Percentiles rank a stretch among this genome's conserved stretches.
Evolutionary conservation across 768 basidiomycete species (phyloP).

Genomic region (Kwoniella bestiolae): DNA sequence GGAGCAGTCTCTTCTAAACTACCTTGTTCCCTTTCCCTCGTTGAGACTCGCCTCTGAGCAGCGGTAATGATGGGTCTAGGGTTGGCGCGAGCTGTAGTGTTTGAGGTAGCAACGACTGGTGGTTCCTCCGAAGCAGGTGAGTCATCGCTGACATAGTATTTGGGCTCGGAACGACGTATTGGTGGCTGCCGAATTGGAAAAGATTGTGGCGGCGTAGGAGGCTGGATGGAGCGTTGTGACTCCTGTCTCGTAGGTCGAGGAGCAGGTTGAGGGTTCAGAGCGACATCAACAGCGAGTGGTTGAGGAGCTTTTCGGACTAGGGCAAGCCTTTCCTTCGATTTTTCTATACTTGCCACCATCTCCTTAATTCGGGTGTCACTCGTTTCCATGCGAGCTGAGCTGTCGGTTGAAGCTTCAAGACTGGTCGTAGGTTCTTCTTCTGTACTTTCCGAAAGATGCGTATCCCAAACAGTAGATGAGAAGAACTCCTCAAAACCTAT

Average conservation of each 20-base stretch:
- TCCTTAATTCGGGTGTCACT: conserved; percentile 21
- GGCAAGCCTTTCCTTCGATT: conserved; percentile 18
- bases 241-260: conserved; percentile 16
- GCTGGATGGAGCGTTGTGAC: background rate
- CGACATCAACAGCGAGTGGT: conserved; percentile 32
- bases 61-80: conserved; percentile 35
- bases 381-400: conserved; percentile 21
- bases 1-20: conserved; percentile 40
- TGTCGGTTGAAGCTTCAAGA: conserved; percentile 45
- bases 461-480: conserved; percentile 65
- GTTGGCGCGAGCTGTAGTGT: conserved; percentile 23
- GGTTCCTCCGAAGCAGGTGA: conserved; percentile 18
- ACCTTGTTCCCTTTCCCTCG: conserved; percentile 15
- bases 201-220: background rate
- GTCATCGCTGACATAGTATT: conserved; percentile 46
- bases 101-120: background rate
- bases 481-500: conserved; percentile 94
- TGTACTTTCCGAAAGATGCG: conserved; percentile 59
- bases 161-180: conserved; percentile 38
- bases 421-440: conserved; percentile 60
- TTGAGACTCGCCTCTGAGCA: conserved; percentile 35
- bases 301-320: conserved; percentile 32
- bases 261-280: conserved; percentile 46
- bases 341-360: conserved; percentile 29
- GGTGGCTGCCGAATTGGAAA: conserved; percentile 15